Base-by-base conservation (phyloP, 2,329 filamentous ascomycete species). In the Alternaria dauci region DNA sequence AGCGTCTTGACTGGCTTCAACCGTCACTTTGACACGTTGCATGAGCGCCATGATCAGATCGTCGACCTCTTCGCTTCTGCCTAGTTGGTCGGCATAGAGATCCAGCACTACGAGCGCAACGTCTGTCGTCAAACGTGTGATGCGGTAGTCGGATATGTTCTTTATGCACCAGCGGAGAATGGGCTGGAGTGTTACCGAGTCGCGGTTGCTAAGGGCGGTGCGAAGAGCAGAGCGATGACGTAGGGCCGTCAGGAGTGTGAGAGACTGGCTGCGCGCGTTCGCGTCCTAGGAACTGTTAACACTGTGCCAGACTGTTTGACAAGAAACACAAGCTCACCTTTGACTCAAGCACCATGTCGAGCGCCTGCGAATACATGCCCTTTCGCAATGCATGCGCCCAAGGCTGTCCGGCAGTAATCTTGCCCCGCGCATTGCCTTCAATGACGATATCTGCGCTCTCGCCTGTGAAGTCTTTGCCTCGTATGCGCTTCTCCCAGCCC, bases 391-490 rank as follows among this genome's bases (percentile, higher is more conserved):
- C 89, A 61, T 86, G 84, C 77, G 97, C 94, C 94, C 95, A 99
- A 47, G 89, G 88, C 16, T 73, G 67, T 69, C 91, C 87, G 72
- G 87, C 88, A 76, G 88, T 89, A 52, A 82, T 82, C 73, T 87
- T 88, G 61, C 85, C 84, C 51, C 82, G 81, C 41, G 91, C 88
- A 69, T 92, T 90, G 42, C 88, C 87, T 51, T 94, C 91, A 70
- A 98, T 94, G 69, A 97, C 87, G 55, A 97, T 93, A 74, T 97
- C 93, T 25, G 90, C 91, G 44, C 89, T 91, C 77, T 96, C 92
- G 66, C 92, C 94, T 20, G 91, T 86, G 72, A 93, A 90, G 73
- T 97, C 92, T 61, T 93, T 89, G 18, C 89, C 90, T 59, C 89
- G 82, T 20, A 88, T 78, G 38, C 85, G 85, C 71, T 87, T 88